A percentile compares a stretch with the other conserved stretches of the same genome.
These are phyloP conservation scores for Capsicum baccatum DNA, from an alignment of 257 asterid species.

Conservation along the genomic window DNA sequence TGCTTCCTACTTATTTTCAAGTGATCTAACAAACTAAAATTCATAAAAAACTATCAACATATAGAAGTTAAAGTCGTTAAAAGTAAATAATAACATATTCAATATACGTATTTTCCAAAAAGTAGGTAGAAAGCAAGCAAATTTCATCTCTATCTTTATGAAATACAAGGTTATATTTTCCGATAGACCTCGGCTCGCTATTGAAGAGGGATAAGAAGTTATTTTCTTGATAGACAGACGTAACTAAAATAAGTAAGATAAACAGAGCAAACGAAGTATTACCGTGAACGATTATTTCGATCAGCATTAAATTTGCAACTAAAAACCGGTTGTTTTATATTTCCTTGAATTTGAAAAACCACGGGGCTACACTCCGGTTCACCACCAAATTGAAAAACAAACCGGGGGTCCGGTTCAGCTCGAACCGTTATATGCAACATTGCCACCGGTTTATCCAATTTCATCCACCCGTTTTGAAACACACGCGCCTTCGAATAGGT, in stretches of 20 bases:
- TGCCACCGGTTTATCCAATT: constrained; percentile 56
- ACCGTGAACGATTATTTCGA: constrained; percentile 77
- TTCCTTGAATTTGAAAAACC: constrained; percentile 83
- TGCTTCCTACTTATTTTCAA: background rate
- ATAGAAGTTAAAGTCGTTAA: too few species aligned
- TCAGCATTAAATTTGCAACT: constrained; percentile 92
- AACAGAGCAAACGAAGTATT: background rate
- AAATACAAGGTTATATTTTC: too few species aligned
- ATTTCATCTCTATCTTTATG: too few species aligned
- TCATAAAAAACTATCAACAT: too few species aligned
- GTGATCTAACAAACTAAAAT: too few species aligned
- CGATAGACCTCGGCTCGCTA: too few species aligned
- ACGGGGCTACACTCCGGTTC: constrained; percentile 96
- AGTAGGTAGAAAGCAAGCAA: too few species aligned
- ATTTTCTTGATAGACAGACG: too few species aligned
- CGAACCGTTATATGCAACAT: constrained; percentile 65
- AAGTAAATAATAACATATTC: too few species aligned
- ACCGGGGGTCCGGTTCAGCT: constrained; percentile 88
- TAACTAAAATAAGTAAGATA: background rate
- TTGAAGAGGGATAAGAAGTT: too few species aligned
- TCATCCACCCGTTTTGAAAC: constrained; percentile 78
- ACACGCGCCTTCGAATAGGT: constrained; percentile 54
- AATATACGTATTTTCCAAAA: too few species aligned
- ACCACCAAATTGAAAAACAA: constrained; percentile 86
- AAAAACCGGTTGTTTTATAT: constrained; percentile 84